Conservation (phyloP, 2,329 filamentous ascomycete species). For the Chalara sp. region DNA sequence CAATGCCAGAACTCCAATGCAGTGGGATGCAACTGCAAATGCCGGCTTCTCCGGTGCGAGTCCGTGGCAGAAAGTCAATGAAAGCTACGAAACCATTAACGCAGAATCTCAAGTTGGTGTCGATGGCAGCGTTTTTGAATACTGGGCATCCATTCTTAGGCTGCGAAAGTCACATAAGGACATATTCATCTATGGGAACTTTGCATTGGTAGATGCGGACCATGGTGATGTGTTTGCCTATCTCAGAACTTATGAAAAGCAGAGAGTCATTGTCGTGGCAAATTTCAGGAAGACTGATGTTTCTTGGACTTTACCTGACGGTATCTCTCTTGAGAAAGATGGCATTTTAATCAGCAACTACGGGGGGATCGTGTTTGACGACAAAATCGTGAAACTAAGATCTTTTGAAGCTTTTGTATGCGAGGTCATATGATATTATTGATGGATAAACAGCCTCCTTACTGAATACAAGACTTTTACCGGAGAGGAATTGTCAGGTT, state of each 20-base stretch:
- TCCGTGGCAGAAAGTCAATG: constrained; percentile 54
- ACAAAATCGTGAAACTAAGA: constrained; percentile 6
- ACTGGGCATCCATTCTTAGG: constrained; percentile 13
- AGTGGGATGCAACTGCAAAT: constrained; percentile 52
- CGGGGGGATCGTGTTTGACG: background rate
- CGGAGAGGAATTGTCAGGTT: too few relatives aligned
- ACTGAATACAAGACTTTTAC: too few relatives aligned
- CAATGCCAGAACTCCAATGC: constrained; percentile 65
- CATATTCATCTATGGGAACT: constrained; percentile 14
- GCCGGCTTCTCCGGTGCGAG: constrained; percentile 55
- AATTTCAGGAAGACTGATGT: constrained; percentile 14
- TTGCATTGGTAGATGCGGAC: constrained; percentile 8
- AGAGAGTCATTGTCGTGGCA: constrained; percentile 8
- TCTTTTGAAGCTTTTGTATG: constrained; percentile 17
- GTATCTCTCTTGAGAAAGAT: constrained; percentile 1
- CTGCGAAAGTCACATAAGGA: constrained; percentile 11
- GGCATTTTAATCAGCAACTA: constrained; percentile 13
- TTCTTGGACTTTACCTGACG: constrained; percentile 11
- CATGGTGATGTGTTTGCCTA: constrained; percentile 6
- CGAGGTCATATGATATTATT: too few relatives aligned
- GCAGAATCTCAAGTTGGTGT: constrained; percentile 6
- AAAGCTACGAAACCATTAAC: constrained; percentile 46
- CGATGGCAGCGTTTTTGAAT: constrained; percentile 6
- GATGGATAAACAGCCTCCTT: too few relatives aligned
- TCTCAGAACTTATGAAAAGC: background rate